Conservation (phyloP, 345 rosid species). For the Citrus australasica region DNA sequence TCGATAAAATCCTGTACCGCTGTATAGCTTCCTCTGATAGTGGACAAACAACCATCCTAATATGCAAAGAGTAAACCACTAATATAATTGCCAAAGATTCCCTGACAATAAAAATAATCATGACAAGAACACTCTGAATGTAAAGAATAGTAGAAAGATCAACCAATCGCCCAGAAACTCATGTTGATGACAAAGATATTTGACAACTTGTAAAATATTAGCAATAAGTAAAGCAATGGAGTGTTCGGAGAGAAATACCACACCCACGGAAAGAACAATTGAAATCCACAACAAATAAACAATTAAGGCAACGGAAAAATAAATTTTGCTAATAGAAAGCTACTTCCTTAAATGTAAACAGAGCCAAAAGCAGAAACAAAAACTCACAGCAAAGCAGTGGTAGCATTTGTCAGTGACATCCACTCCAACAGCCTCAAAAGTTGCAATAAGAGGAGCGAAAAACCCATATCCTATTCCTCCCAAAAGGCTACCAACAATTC, state of each 20-base stretch:
- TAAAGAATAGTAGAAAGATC: background rate
- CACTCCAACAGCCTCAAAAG: slow-evolving; percentile 72
- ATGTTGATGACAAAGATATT: background rate
- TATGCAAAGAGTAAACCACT: background rate
- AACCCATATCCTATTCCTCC: slow-evolving; percentile 77
- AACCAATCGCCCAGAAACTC: background rate
- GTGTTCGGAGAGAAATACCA: background rate
- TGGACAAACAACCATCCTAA: slow-evolving; percentile 70
- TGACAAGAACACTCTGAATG: background rate
- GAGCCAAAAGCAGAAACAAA: background rate
- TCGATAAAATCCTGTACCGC: slow-evolving; percentile 71
- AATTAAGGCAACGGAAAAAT: background rate
- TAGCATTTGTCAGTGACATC: slow-evolving; percentile 59
- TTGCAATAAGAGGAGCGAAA: slow-evolving; percentile 68
- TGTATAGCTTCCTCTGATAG: slow-evolving; percentile 64
- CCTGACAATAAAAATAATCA: background rate
- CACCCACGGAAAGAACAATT: background rate
- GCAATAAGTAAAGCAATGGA: background rate
- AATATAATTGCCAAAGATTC: background rate
- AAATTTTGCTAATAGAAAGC: background rate
- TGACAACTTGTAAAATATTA: background rate
- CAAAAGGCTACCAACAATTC: slow-evolving; percentile 62
- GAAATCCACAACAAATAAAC: background rate
- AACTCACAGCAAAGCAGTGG: slow-evolving; percentile 66
- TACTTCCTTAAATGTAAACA: background rate